Conservation (phyloP, 257 asterid genomes). For the Gynochthodes officinalis region DNA sequence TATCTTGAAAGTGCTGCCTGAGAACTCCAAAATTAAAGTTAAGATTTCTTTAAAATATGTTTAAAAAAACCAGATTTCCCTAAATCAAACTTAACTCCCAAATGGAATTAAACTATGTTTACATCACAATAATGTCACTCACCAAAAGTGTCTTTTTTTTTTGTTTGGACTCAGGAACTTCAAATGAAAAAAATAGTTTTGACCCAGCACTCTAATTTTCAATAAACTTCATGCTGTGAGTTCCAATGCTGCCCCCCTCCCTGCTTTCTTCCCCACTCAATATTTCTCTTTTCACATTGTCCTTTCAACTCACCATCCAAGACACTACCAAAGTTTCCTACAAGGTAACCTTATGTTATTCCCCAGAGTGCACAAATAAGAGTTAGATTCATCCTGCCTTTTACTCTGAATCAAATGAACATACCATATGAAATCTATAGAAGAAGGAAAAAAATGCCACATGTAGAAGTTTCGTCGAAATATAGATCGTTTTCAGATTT, state of each 20-base stretch:
- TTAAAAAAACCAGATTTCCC: too few relatives aligned
- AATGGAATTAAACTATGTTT: neutral
- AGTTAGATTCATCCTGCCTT: neutral
- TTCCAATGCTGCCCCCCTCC: neutral
- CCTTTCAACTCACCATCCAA: conserved; percentile 5
- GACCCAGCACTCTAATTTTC: neutral
- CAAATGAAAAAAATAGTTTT: neutral
- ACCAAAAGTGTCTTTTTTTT: neutral
- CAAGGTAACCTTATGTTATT: neutral
- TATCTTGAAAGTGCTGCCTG: neutral
- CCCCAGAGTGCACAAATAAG: neutral
- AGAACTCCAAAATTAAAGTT: neutral
- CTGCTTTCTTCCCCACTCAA: neutral
- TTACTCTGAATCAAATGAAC: neutral
- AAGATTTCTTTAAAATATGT: too few relatives aligned
- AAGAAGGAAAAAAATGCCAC: neutral
- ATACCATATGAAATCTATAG: neutral
- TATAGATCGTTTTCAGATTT: neutral
- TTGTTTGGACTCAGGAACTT: too few relatives aligned
- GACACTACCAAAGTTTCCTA: neutral
- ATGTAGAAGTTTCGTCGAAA: neutral
- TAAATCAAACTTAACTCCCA: too few relatives aligned
- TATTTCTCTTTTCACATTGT: too few relatives aligned
- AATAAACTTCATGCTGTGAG: neutral
- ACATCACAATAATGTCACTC: neutral